Base-by-base conservation (phyloP, 768 basidiomycete species). In the Panaeolus cyanescens region DNA sequence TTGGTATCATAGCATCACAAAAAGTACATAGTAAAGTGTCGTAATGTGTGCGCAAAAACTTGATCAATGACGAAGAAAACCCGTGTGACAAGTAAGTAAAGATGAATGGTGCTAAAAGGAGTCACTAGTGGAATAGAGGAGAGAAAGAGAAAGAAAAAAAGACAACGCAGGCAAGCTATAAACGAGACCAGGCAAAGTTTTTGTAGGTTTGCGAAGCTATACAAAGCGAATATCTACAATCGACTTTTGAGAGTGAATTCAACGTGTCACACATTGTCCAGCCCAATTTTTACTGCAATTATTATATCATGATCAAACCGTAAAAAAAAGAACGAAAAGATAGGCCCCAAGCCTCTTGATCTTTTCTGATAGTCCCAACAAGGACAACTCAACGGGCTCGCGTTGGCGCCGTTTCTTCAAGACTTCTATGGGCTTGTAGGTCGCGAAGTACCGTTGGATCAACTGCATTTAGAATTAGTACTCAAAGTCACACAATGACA, bases 371-470 rank as follows among this genome's bases (percentile, higher is more conserved):
- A 28, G 28, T 34, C 36, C 59, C 25, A 37, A 7, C 9, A 28
- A 7, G 45, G 45, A 5, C 5, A 50, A 56, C 58, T 63, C 60
- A 67, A 56, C 63, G 67, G 53, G 60, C 64, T 56, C 68, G 65
- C 60, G 62, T 62, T 58, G 60, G 69, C 55, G 59, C 63, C 65
- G 68, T 70, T 63, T 89, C 88, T 50, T 93, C 92, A 65, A 93
- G 80, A 77, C 91, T 93, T 71, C 90, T 82, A 71, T 95, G 93
- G 15, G 90, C 89, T 76, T 95, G 93, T 60, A 95, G 79, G 75
- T 96, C 95, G 34, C 89, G 89, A 65, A 96, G 77, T 30, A 96
- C 94, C 53, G 87, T 86, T 2, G 95, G 93, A 75, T 96, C 95
- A 70, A 96, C 92, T 92, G 74, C 45, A 60, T 64, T 71, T 40